Evolutionary conservation across 2,329 filamentous ascomycete species (phyloP).

Genomic region (Stemphylium lycopersici): DNA sequence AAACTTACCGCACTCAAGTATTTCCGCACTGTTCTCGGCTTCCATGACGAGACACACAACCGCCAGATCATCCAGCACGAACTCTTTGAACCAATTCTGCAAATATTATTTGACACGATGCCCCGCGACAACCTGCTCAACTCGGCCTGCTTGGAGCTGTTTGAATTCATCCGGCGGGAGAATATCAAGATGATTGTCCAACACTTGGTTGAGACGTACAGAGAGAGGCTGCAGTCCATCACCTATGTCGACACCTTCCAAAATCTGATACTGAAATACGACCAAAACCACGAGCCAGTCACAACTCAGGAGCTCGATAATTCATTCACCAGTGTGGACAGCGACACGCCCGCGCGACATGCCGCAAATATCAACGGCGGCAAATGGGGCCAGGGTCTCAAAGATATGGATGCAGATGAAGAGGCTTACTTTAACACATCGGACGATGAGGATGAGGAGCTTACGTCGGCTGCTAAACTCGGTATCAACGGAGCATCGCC

Average conservation of each 20-base stretch:
- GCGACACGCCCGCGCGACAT: conserved; percentile 51
- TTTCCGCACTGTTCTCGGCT: conserved; percentile 82
- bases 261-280: conserved; percentile 75
- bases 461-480: conserved; percentile 41
- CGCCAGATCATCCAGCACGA: conserved; percentile 81
- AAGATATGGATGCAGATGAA: conserved; percentile 82
- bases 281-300: conserved; percentile 70
- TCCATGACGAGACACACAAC: conserved; percentile 91
- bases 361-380: conserved; percentile 61
- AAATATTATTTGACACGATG: conserved; percentile 83
- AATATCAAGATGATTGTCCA: conserved; percentile 74
- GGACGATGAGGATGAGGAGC: conserved; percentile 77
- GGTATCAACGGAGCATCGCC: conserved; percentile 68
- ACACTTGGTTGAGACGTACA: conserved; percentile 83
- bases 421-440: conserved; percentile 94
- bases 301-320: conserved; percentile 62
- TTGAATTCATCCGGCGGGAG: conserved; percentile 78
- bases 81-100: conserved; percentile 81
- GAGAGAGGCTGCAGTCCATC: conserved; percentile 75
- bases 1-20: conserved; percentile 92
- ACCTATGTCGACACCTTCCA: conserved; percentile 87
- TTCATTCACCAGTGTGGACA: conserved; percentile 74
- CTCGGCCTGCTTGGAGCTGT: conserved; percentile 91
- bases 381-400: conserved; percentile 71
- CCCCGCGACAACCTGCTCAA: conserved; percentile 91